These are phyloP conservation scores for Platanthera guangdongensis DNA, from an alignment of 106 monocot species.

Conservation along the genomic window DNA sequence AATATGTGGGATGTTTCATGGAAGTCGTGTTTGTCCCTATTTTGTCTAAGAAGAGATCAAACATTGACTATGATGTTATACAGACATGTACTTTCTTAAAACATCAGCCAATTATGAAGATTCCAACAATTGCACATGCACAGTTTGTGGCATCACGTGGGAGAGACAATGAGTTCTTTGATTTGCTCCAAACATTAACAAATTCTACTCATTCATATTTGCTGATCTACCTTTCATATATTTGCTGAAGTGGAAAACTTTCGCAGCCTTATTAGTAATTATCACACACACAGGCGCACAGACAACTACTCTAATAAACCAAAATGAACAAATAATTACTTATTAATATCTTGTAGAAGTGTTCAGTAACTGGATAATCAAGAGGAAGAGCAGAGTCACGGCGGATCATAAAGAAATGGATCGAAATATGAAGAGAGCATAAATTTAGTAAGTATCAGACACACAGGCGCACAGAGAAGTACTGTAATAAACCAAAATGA, in stretches of 20 bases:
- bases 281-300: too few species aligned
- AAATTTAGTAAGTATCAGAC: too few species aligned
- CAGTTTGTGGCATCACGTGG: neutral
- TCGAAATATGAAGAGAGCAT: too few species aligned
- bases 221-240: neutral
- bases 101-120: neutral
- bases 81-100: neutral
- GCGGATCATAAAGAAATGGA: too few species aligned
- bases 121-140: neutral
- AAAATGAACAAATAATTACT: too few species aligned
- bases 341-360: too few species aligned
- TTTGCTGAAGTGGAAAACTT: neutral
- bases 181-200: neutral
- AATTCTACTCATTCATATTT: neutral
- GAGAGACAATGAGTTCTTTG: neutral
- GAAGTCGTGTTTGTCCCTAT: conserved; percentile 2
- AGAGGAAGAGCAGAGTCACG: too few species aligned
- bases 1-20: neutral
- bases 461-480: too few species aligned
- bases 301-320: too few species aligned
- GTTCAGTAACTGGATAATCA: too few species aligned
- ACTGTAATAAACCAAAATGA: too few species aligned
- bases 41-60: conserved; percentile 2
- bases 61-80: conserved; percentile 1
- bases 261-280: neutral